Conservation (phyloP, 1,139 yeast genomes). For the Debaryomyces fabryi region DNA sequence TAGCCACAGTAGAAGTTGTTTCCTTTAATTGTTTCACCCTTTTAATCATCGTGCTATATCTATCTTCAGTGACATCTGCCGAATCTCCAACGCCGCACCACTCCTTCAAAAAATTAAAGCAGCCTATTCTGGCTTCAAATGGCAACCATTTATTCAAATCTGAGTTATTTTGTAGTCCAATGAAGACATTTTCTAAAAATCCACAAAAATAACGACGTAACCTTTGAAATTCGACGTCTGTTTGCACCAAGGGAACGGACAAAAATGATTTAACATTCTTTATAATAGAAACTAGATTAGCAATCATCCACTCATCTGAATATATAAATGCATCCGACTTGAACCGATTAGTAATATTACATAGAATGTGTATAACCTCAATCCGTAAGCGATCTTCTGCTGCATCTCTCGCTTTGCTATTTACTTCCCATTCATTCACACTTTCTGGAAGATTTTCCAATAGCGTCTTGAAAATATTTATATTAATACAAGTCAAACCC, state of each 20-base stretch:
- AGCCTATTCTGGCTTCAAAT: constrained; percentile 81
- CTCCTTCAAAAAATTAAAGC: constrained; percentile 79
- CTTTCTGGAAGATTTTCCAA: constrained; percentile 75
- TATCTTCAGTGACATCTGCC: constrained; percentile 58
- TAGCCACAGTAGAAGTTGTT: constrained; percentile 62
- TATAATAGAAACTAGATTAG: constrained; percentile 63
- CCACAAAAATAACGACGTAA: constrained; percentile 82
- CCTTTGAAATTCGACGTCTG: constrained; percentile 71
- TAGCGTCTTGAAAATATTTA: constrained; percentile 82
- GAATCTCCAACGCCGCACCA: constrained; percentile 93
- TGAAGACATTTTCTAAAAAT: constrained; percentile 68
- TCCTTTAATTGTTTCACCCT: constrained; percentile 48
- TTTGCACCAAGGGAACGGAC: constrained; percentile 59
- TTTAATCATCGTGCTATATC: constrained; percentile 65
- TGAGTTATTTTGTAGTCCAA: constrained; percentile 49
- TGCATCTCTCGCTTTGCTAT: constrained; percentile 31
- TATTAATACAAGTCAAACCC: constrained; percentile 87
- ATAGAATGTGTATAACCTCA: constrained; percentile 77
- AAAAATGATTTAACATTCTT: constrained; percentile 68
- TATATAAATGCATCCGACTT: constrained; percentile 53
- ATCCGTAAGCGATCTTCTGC: constrained; percentile 60
- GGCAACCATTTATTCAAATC: constrained; percentile 64
- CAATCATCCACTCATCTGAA: constrained; percentile 70
- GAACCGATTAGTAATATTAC: constrained; percentile 68
- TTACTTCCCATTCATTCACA: constrained; percentile 57